Base-by-base conservation (phyloP, 73 alveolate species). In the Breviolum minutum region DNA sequence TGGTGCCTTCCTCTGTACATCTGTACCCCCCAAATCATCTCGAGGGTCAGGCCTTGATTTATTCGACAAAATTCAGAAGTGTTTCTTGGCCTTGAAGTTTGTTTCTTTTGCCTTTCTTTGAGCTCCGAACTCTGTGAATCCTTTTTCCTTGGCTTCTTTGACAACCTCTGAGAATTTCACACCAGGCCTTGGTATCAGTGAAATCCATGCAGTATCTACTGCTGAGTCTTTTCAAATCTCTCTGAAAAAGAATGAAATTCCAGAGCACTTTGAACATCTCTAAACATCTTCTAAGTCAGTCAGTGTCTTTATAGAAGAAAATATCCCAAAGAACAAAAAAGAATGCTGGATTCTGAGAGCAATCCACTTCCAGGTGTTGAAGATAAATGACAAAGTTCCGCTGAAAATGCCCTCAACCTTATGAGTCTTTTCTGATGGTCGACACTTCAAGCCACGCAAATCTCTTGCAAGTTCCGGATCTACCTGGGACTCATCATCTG, bases 21-120 rank as follows among this genome's bases (percentile, higher is more conserved):
- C 99, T 4, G 99, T 94, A 4, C 99, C 99, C 8, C 99, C 94
- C 99, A 94, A 81, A 87, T 94, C 99, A 80, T 94, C 99, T 48
- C 99, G 71, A 16, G 99, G 99, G 17, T 94, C 99, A n/a, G 99
- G 98, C 97, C 97, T 90, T 32, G 22, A 62, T 6, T 79, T 32
- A 5, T 13, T 8, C 27, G 81, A 30, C 26, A 20, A 20, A 71
- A 71, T n/a, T 24, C 63, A 24, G 63, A 10, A 27, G 0, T 6
- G 17, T 27, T 77, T 8, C 10, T 26, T 77, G 14, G 16, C 86
- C 63, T 40, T 40, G 54, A 40, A 40, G 54, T 40, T 40, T 40
- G 54, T 40, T 40, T 40, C 54, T 40, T 40, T 0, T 2, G 54
- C 5, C 54, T 40, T 40, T 40, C 19, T 40, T 40, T 40, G 54